Percentiles rank a stretch among this genome's conserved stretches.
Conservation (phyloP, 768 basidiomycete genomes). For the Tulasnella sp. region DNA sequence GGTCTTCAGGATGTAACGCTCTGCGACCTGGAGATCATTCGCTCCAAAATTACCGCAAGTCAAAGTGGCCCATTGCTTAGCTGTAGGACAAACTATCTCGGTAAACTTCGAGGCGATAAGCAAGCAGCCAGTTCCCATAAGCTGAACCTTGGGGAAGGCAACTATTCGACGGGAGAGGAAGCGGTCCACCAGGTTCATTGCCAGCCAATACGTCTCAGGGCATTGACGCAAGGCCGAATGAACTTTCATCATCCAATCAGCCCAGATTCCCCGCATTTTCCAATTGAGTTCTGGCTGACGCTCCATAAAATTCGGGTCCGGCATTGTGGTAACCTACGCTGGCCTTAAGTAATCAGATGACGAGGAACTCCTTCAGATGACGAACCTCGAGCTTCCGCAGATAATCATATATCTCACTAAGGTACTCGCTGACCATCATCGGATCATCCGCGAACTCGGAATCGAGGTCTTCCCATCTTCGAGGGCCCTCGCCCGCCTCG, state of each 20-base stretch:
- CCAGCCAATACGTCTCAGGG: constrained; percentile 12
- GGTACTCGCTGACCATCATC: not conserved
- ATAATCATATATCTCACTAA: not conserved
- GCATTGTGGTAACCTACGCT: not conserved
- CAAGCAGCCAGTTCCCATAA: not conserved
- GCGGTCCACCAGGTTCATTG: constrained; percentile 3
- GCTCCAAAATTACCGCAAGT: not conserved
- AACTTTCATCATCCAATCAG: not conserved
- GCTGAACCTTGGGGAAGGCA: not conserved
- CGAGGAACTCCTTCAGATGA: not conserved
- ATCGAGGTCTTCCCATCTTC: not conserved
- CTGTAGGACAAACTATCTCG: not conserved
- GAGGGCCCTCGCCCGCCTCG: not conserved
- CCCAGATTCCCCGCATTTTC: not conserved
- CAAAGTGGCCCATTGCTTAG: not conserved
- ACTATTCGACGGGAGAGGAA: not conserved
- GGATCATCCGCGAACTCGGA: not conserved
- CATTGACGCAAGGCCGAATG: not conserved
- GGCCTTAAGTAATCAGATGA: not conserved
- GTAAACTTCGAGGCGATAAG: not conserved
- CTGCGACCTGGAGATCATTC: not conserved
- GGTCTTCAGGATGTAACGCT: not conserved
- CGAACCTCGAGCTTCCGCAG: not conserved
- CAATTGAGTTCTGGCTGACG: not conserved
- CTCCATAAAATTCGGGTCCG: not conserved